Evolutionary conservation across 2,329 filamentous ascomycete species (phyloP).

Genomic region (Apiospora rasikravindrae): DNA sequence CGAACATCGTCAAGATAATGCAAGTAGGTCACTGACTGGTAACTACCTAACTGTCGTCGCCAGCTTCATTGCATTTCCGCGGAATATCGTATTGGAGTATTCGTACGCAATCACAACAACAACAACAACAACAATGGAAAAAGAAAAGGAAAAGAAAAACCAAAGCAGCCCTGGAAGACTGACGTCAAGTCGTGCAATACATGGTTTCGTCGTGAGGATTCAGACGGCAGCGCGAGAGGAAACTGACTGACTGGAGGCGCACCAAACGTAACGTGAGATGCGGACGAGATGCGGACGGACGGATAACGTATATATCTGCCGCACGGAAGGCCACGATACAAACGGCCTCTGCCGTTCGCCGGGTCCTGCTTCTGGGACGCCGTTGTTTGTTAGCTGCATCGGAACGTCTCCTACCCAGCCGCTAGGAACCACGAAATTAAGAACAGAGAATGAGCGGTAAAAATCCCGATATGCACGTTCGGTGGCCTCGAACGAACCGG

Average conservation of each 20-base stretch:
- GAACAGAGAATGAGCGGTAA: neutral
- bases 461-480: neutral
- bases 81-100: neutral
- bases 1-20: neutral
- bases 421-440: neutral
- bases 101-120: neutral
- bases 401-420: neutral
- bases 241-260: neutral
- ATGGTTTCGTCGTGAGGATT: neutral
- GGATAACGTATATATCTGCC: neutral
- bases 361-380: neutral
- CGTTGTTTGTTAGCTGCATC: neutral
- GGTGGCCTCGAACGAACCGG: conserved; percentile 1
- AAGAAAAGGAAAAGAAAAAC: neutral
- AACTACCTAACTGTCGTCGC: neutral
- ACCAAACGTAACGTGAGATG: neutral
- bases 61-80: neutral
- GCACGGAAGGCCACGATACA: neutral
- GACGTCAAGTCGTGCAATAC: neutral
- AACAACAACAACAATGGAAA: no score
- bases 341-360: neutral
- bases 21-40: conserved; percentile 17
- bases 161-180: neutral
- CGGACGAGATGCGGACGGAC: neutral
- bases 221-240: neutral